Percentiles rank a stretch among this genome's conserved stretches.
Conservation (phyloP, 257 asterid species). For the Galeopsis tetrahit region DNA sequence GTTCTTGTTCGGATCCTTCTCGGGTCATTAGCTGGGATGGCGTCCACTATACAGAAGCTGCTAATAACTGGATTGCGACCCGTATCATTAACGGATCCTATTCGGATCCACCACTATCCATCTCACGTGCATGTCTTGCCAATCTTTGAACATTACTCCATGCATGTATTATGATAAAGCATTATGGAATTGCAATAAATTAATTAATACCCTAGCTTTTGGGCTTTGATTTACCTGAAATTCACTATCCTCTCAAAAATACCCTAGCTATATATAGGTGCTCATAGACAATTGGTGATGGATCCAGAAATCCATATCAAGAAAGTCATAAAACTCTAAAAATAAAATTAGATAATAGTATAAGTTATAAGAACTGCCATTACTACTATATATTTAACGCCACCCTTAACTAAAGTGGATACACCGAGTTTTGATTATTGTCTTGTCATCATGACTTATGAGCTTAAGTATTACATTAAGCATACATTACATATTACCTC, state of each 20-base stretch:
- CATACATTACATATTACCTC: slow-evolving; percentile 11
- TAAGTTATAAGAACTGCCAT: too few relatives aligned
- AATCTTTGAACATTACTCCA: too few relatives aligned
- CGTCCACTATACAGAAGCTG: slow-evolving; percentile 73
- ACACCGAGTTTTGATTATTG: slow-evolving; percentile 1
- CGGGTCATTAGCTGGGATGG: slow-evolving; percentile 83
- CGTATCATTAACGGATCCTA: slow-evolving; percentile 54
- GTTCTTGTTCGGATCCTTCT: slow-evolving; percentile 61
- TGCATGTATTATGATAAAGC: background rate
- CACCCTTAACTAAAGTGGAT: slow-evolving; percentile 8
- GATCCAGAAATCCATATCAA: too few relatives aligned
- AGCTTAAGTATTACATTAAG: background rate
- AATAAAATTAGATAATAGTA: too few relatives aligned
- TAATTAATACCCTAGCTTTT: too few relatives aligned
- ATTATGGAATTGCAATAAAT: background rate
- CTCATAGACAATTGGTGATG: too few relatives aligned
- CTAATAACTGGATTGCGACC: slow-evolving; percentile 64
- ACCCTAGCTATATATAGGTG: too few relatives aligned
- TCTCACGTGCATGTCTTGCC: slow-evolving; percentile 47
- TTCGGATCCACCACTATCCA: slow-evolving; percentile 63
- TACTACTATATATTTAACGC: background rate
- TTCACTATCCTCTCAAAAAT: too few relatives aligned
- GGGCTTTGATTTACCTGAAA: background rate
- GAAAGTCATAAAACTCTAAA: too few relatives aligned
- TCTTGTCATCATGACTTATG: slow-evolving; percentile 10